Percentiles rank a stretch among this genome's conserved stretches.
Conservation (phyloP, 148 eudicot species). For the Limonium bicolor region DNA sequence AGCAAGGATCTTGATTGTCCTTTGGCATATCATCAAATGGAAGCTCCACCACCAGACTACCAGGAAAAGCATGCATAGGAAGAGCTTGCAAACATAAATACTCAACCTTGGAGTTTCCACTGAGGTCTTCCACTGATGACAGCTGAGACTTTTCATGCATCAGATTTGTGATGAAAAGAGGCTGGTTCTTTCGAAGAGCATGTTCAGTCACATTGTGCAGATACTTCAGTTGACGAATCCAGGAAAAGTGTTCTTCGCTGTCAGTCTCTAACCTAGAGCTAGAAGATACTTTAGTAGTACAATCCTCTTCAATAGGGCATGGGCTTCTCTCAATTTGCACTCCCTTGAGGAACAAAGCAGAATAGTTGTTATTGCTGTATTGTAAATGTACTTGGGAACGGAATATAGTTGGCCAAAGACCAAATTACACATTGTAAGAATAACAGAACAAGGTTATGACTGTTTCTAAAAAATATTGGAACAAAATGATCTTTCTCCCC, state of each 20-base stretch:
- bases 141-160: conserved; percentile 48
- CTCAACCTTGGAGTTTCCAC: conserved; percentile 42
- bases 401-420: no score
- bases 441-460: no score
- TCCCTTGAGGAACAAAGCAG: no score
- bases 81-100: conserved; percentile 61
- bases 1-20: conserved; percentile 28
- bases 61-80: conserved; percentile 41
- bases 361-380: no score
- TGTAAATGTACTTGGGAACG: no score
- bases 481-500: no score
- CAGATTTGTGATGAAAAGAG: conserved; percentile 53
- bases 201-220: conserved; percentile 57
- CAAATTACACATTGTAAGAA: no score
- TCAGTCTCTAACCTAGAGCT: conserved; percentile 21
- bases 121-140: conserved; percentile 27
- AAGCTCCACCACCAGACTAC: conserved; percentile 28
- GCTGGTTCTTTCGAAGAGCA: conserved; percentile 71
- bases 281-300: conserved; percentile 17
- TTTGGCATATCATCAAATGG: conserved; percentile 20
- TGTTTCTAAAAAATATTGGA: no score
- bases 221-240: conserved; percentile 46
- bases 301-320: conserved; percentile 9
- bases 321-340: conserved; percentile 28
- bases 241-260: conserved; percentile 33